phyloP scores from a whole-genome alignment of 1,284 basidiomycete genomes.

The Puccinia coronata region DNA sequence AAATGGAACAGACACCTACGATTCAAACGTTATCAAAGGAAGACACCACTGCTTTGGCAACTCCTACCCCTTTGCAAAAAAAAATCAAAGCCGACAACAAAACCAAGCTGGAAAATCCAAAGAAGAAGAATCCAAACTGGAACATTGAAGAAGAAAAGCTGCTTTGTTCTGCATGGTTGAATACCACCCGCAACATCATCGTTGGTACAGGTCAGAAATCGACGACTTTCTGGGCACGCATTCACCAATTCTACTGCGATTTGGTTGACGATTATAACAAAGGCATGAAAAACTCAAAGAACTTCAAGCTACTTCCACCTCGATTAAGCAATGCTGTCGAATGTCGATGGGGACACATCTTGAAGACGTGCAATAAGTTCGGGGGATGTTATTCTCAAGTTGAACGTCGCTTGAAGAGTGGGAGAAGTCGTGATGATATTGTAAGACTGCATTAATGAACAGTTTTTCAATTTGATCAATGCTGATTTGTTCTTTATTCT shows the following conservation, averaged over 20 bases:
- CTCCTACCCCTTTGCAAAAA: too few relatives aligned
- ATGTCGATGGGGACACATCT: neutral
- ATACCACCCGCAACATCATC: neutral
- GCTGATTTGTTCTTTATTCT: neutral
- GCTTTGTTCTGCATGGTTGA: neutral
- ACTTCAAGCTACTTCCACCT: neutral
- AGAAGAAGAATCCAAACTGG: neutral
- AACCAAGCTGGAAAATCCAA: neutral
- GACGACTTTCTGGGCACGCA: neutral
- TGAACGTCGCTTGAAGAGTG: neutral
- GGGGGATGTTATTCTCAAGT: neutral
- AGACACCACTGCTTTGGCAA: too few relatives aligned
- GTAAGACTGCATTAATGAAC: neutral
- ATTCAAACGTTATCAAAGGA: too few relatives aligned
- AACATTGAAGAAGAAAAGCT: neutral
- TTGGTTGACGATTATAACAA: neutral
- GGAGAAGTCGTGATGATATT: neutral
- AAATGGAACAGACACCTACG: too few relatives aligned
- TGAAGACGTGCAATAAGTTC: neutral
- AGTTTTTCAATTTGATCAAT: neutral
- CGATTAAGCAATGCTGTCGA: neutral
- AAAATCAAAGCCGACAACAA: neutral
- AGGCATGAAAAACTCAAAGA: neutral
- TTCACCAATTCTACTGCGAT: neutral
- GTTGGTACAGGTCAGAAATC: conserved; percentile 6